Base-by-base conservation (phyloP, 495 filamentous ascomycete species). In the Collariella sp. region DNA sequence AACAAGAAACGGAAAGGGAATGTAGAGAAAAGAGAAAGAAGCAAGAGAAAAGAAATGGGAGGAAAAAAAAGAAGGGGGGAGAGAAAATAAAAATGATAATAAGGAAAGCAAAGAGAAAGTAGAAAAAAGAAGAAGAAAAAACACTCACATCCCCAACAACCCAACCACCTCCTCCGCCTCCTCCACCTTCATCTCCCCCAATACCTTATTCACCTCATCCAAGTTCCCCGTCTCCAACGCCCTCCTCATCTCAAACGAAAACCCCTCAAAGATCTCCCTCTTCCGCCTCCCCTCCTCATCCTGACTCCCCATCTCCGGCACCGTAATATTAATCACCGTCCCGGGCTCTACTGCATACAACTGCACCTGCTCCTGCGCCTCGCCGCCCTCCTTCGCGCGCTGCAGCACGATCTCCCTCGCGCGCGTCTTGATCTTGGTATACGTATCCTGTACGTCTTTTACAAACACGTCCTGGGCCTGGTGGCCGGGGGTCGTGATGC, bases 201-300 rank as follows among this genome's bases (percentile, higher is more conserved):
- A 75, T 10, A 95, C 93, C 73, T 94, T 91, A 72, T 98, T 98
- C 41, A 98, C 91, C 68, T 91, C 84, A 52, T 96, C 93, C 62
- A 98, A 64, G 16, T 77, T 89, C n/a, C 88, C 87, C 19, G 82
- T 85, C 67, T 88, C 85, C 41, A 98, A 68, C 39, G 93, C 91
- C 57, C 81, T 77, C 68, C 84, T 85, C 70, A 98, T 70, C 2
- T 87, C 86, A 15, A 85, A 82, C 31, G 83, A 77, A 74, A 98
- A 97, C 19, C 66, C 69, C 33, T 97, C 87, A 63, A 91, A 97
- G 48, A 96, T 81, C 58, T 80, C 72, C 41, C 94, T 77, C 0
- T 82, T 82, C 54, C 78, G 72, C 53, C 84, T 72, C 59, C 82
- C 85, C 13, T 72, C 79, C 13, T 80, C 77, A 20, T 91, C 87